Conservation (phyloP, 129 eudicot genomes). For the Helianthus annuus region HanXRQr2.0-SUNRISE NC_035440.2:7649507-7650006, state of each 20-base stretch:
- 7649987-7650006: too few species aligned
- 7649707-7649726: constrained; percentile 24
- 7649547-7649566: constrained; percentile 49
- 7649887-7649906: background rate
- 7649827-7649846: background rate
- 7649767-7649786: too few species aligned
- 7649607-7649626: constrained; percentile 64
- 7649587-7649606: constrained; percentile 74
- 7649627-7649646: constrained; percentile 52
- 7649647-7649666: constrained; percentile 6
- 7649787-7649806: constrained; percentile 19
- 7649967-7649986: too few species aligned
- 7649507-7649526: constrained; percentile 69
- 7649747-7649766: too few species aligned
- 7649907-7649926: constrained; percentile 6
- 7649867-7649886: constrained; percentile 8
- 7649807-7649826: constrained; percentile 30
- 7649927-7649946: too few species aligned
- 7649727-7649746: constrained; percentile 22
- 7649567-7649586: constrained; percentile 80
- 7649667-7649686: too few species aligned
- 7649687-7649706: background rate
- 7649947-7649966: too few species aligned
- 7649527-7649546: constrained; percentile 55
- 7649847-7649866: constrained; percentile 26